Percentiles rank a stretch among this genome's conserved stretches.
Conservation (phyloP, 2,329 filamentous ascomycete species). For the Sclerotinia subarctica region DNA sequence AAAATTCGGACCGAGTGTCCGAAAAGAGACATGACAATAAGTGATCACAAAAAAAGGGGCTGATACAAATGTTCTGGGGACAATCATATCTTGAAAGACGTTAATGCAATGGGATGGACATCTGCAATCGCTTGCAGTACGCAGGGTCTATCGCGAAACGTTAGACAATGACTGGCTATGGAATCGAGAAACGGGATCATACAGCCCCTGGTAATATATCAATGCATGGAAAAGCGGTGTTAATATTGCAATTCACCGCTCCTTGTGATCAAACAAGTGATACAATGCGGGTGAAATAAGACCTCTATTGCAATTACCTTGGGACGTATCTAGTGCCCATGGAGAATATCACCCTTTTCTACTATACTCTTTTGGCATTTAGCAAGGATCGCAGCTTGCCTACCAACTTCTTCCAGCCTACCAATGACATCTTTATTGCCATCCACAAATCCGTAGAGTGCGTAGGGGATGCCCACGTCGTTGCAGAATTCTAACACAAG, state of each 20-base stretch:
- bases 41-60: not conserved
- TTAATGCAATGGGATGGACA: not conserved
- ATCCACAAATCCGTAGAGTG: constrained; percentile 78
- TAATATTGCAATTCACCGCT: not conserved
- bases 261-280: not conserved
- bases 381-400: constrained; percentile 72
- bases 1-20: constrained; percentile 4
- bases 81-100: not conserved
- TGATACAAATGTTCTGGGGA: not conserved
- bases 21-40: not conserved
- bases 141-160: not conserved
- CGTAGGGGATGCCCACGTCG: constrained; percentile 80
- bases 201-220: constrained; percentile 1
- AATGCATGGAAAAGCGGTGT: constrained; percentile 1
- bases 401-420: constrained; percentile 71
- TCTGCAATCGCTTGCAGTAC: not conserved
- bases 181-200: not conserved
- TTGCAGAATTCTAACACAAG: constrained; percentile 78
- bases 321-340: constrained; percentile 20
- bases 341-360: constrained; percentile 37
- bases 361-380: constrained; percentile 61
- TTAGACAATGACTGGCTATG: not conserved
- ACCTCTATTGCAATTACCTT: not conserved
- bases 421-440: constrained; percentile 80
- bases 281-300: not conserved